Percentiles rank a stretch among this genome's conserved stretches.
These are phyloP conservation scores for Apiospora saccharicola DNA, from an alignment of 2,329 filamentous ascomycete species.

Conservation along the genomic window DNA sequence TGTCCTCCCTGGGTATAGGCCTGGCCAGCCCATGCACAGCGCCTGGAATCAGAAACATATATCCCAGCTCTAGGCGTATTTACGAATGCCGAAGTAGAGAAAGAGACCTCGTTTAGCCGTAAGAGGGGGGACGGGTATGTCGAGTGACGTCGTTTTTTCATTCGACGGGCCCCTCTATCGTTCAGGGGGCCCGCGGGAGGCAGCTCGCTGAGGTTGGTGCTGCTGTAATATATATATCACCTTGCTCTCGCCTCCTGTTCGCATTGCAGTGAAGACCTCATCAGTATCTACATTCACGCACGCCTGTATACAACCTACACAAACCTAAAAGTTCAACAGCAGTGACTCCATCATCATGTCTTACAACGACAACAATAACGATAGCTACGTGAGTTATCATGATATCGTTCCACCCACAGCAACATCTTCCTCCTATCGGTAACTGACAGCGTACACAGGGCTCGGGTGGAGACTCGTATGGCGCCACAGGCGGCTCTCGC, in stretches of 20 bases:
- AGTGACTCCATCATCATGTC: conserved; percentile 45
- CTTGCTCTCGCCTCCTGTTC: too few relatives aligned
- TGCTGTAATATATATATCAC: background rate
- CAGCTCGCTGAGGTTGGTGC: background rate
- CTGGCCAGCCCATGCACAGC: background rate
- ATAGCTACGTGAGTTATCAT: conserved; percentile 24
- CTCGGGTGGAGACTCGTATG: conserved; percentile 21
- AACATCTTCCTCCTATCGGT: background rate
- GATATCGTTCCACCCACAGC: background rate
- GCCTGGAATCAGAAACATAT: background rate
- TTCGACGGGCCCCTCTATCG: background rate
- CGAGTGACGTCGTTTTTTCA: background rate
- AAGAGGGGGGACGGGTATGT: background rate
- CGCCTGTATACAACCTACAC: background rate
- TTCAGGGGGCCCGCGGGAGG: background rate
- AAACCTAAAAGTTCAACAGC: background rate
- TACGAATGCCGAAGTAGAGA: background rate
- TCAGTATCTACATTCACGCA: background rate
- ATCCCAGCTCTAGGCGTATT: background rate
- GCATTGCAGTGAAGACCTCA: too few relatives aligned
- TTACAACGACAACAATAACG: conserved; percentile 51
- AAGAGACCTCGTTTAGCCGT: background rate
- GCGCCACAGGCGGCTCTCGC: conserved; percentile 26
- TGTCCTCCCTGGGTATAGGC: background rate
- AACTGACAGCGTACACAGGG: background rate